Conservation (phyloP, 2,329 filamentous ascomycete genomes). For the Talaromyces sp. region DNA sequence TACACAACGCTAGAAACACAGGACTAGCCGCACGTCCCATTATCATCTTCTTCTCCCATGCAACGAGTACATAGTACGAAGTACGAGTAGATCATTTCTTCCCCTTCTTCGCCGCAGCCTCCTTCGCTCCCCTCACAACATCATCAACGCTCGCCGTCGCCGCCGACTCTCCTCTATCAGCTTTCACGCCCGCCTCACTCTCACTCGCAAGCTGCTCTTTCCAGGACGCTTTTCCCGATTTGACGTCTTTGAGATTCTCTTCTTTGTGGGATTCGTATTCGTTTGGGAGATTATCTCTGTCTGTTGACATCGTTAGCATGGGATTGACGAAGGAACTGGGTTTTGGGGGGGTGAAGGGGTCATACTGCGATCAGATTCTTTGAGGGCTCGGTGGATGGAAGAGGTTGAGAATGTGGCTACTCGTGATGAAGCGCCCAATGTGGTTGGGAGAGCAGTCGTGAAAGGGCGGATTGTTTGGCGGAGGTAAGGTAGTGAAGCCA, state of each 20-base stretch:
- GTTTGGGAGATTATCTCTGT: slow-evolving; percentile 42
- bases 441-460: neutral
- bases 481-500: slow-evolving; percentile 4
- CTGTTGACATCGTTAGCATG: slow-evolving; percentile 24
- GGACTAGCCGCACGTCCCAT: neutral
- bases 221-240: slow-evolving; percentile 68
- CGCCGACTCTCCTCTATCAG: slow-evolving; percentile 53
- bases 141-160: neutral
- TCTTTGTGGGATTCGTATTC: slow-evolving; percentile 59
- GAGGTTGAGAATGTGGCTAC: slow-evolving; percentile 20
- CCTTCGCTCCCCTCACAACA: neutral
- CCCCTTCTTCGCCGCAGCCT: neutral
- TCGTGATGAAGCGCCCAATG: neutral
- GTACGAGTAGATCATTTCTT: neutral
- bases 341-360: slow-evolving; percentile 11
- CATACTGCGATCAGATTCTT: slow-evolving; percentile 36
- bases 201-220: slow-evolving; percentile 72
- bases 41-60: neutral
- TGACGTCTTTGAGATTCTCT: slow-evolving; percentile 51
- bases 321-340: too few relatives aligned
- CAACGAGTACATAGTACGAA: neutral
- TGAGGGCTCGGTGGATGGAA: slow-evolving; percentile 27
- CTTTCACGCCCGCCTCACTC: slow-evolving; percentile 71
- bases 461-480: slow-evolving; percentile 8
- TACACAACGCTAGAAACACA: neutral